A percentile compares a stretch with the other conserved stretches of the same genome.
These are phyloP conservation scores for Hibiscus tridactylites DNA, from an alignment of 345 rosid genomes.

Conservation along the genomic window DNA sequence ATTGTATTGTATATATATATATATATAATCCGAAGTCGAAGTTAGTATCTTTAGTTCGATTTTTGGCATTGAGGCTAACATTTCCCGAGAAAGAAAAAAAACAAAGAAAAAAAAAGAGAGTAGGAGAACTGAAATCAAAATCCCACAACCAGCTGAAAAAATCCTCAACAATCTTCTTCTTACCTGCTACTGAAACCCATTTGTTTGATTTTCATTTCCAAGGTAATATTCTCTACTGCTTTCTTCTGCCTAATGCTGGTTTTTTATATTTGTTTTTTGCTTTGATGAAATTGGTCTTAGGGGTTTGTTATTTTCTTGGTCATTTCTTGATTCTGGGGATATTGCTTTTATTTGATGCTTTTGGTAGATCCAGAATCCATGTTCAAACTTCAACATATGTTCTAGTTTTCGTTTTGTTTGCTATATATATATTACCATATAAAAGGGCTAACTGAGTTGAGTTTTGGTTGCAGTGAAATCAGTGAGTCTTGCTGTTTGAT, in stretches of 20 bases:
- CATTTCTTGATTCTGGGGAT: background rate
- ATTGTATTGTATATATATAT: background rate
- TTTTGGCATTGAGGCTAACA: background rate
- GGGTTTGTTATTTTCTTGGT: background rate
- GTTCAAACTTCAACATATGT: background rate
- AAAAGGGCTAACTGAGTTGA: background rate
- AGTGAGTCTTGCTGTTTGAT: constrained; percentile 26
- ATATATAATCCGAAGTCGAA: background rate
- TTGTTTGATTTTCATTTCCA: background rate
- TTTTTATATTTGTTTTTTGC: background rate
- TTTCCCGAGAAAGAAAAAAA: background rate
- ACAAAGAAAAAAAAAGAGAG: background rate
- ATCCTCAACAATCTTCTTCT: background rate
- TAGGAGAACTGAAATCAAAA: background rate
- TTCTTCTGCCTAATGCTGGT: no score
- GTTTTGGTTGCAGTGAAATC: constrained; percentile 23
- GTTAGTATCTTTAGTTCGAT: background rate
- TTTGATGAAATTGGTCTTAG: constrained; percentile 8
- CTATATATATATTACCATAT: background rate
- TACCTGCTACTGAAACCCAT: background rate
- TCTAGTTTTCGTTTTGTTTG: background rate
- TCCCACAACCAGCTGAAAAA: background rate
- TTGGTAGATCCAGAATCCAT: constrained; percentile 24
- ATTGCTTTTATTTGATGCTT: constrained; percentile 11
- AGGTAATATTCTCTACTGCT: constrained; percentile 29